These are phyloP conservation scores for Tetracentron sinense DNA, from an alignment of 164 flowering plant genomes.

Conservation along the genomic window DNA sequence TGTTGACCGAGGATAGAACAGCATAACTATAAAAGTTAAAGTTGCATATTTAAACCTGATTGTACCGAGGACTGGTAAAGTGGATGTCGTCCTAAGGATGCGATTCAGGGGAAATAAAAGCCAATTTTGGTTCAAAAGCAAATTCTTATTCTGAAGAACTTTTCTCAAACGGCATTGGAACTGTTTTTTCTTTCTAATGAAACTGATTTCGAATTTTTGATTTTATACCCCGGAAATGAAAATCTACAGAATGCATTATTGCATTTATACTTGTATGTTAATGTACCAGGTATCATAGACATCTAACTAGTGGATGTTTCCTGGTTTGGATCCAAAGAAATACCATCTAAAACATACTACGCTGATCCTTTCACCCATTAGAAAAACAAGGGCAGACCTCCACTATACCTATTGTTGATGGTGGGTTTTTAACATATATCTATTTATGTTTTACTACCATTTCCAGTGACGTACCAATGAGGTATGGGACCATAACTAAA, in stretches of 20 bases:
- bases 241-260: neutral
- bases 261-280: neutral
- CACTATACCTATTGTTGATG: neutral
- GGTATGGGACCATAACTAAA: too few relatives aligned
- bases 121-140: neutral
- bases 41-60: neutral
- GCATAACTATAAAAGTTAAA: too few relatives aligned
- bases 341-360: neutral
- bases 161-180: neutral
- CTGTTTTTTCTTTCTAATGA: neutral
- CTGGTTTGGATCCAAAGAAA: neutral
- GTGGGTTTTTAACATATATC: too few relatives aligned
- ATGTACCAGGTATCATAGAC: too few relatives aligned
- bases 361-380: neutral
- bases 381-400: neutral
- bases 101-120: neutral
- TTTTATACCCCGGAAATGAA: neutral
- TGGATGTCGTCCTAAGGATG: neutral
- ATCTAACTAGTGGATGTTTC: neutral
- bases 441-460: too few relatives aligned
- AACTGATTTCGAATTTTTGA: neutral
- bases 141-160: neutral
- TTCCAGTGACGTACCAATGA: neutral
- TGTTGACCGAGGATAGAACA: too few relatives aligned
- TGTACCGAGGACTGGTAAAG: neutral